phyloP scores from a whole-genome alignment of 805 yeast species.

The Zygosaccharomyces kombuchaensis region DNA sequence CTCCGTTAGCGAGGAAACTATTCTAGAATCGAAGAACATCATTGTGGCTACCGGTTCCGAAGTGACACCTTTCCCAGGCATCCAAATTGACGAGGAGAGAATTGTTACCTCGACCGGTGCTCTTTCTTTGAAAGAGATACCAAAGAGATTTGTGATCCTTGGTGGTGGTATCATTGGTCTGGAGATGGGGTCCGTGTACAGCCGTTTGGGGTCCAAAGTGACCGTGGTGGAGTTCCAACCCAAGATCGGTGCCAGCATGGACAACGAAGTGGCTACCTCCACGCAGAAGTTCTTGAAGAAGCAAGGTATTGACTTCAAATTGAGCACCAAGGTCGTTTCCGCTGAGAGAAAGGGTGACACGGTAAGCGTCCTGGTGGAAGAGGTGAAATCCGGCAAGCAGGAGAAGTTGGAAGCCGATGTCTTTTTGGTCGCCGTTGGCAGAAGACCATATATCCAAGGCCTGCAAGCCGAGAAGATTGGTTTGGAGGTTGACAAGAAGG shows the following conservation, averaged over 20 bases:
- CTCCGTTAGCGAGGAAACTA: constrained; percentile 54
- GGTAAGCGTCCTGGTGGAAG: constrained; percentile 84
- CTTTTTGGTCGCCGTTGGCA: constrained; percentile 94
- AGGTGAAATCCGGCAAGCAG: constrained; percentile 78
- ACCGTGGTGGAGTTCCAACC: constrained; percentile 88
- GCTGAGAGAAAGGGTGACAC: constrained; percentile 86
- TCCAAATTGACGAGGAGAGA: constrained; percentile 92
- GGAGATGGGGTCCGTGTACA: constrained; percentile 98
- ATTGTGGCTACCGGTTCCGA: constrained; percentile 98
- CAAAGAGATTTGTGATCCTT: constrained; percentile 85
- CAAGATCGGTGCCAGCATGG: constrained; percentile 98
- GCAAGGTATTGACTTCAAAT: constrained; percentile 92
- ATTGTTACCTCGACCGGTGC: constrained; percentile 96
- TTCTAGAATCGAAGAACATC: constrained; percentile 76
- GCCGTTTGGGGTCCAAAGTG: constrained; percentile 92
- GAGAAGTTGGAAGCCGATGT: constrained; percentile 85
- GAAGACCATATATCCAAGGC: constrained; percentile 94
- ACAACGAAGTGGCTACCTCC: constrained; percentile 85
- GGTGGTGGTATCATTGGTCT: constrained; percentile 99
- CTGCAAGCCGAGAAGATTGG: constrained; percentile 85
- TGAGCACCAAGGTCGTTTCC: constrained; percentile 83
- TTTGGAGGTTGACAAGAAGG: constrained; percentile 84
- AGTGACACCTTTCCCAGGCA: constrained; percentile 98
- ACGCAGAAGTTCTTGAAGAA: constrained; percentile 86
- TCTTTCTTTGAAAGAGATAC: constrained; percentile 77